Base-by-base conservation (phyloP, 805 yeast species). In the Kluyveromyces wickerhamii region DNA sequence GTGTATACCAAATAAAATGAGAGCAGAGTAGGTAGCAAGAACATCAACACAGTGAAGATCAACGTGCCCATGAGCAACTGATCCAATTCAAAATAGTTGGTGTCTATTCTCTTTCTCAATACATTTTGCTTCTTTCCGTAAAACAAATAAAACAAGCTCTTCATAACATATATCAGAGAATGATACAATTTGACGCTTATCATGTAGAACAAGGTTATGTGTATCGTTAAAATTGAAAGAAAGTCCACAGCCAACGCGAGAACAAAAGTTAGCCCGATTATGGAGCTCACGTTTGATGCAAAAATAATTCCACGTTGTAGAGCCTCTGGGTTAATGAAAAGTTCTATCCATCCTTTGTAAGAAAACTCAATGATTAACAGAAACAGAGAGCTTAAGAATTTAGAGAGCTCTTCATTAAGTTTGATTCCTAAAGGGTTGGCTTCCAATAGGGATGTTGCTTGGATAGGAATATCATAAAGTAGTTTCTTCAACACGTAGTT, bases 391-490 rank as follows among this genome's bases (percentile, higher is more conserved):
- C 95, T 95, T 53, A 89, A 68, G 49, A 92, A 94, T 11, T 65
- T 68, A 0, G 96, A 84, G 13, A 92, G 65, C 49, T 87, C 96
- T 39, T 76, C 79, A 55, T 92, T 92, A 34, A 92, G 70, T 51
- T 92, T 92, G 48, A 92, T 77, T 4, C 98, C 98, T 11, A 89
- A 95, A 0, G 98, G 98, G 49, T 88, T 82, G 41, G 77, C 71
- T 65, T 87, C 85, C 23, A 92, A 66, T 88, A 94, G 82, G 0
- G 63, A 44, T 3, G 88, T 74, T 24, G 77, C 53, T 2, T 51
- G 40, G 13, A 66, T 59, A 27, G 79, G 57, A n/a, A 65, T 64
- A 21, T 61, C 50, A 36, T 72, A 72, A 4, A 54, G 42, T 21
- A 38, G 45, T 23, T 39, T 39, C 9, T 34, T 39, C 7, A 57